Evolutionary conservation across 108 stramenopile genomes (phyloP).

Genomic region (Cyclotella kingstonii): DNA sequence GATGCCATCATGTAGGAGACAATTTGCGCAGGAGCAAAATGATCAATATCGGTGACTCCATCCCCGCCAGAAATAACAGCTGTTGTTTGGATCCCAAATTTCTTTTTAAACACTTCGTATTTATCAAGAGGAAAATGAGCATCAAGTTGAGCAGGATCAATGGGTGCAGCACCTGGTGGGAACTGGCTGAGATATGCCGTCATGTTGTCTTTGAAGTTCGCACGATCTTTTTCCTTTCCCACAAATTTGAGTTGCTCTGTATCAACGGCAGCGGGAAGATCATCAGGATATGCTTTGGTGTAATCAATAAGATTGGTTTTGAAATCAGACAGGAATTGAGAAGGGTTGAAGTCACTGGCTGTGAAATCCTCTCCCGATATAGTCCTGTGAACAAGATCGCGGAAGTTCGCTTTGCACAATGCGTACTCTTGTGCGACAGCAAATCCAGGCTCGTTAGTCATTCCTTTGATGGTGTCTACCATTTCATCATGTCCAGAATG

Average conservation of each 20-base stretch:
- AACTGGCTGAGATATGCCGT: conserved; percentile 75
- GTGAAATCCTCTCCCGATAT: conserved; percentile 58
- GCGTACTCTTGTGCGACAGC: conserved; percentile 81
- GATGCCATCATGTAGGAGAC: conserved; percentile 50
- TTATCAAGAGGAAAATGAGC: conserved; percentile 71
- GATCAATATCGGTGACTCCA: conserved; percentile 46
- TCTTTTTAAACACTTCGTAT: conserved; percentile 75
- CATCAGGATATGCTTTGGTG: conserved; percentile 61
- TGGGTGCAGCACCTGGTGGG: conserved; percentile 64
- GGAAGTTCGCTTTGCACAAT: conserved; percentile 71
- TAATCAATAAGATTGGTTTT: conserved; percentile 71
- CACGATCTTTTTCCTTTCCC: conserved; percentile 83
- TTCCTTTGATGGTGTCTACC: conserved; percentile 70
- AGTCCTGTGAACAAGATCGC: conserved; percentile 62
- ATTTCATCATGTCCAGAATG: conserved; percentile 77
- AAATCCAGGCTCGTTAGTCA: conserved; percentile 77
- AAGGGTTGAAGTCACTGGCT: conserved; percentile 31
- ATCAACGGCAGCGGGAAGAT: conserved; percentile 71
- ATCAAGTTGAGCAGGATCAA: conserved; percentile 60
- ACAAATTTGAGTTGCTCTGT: conserved; percentile 61
- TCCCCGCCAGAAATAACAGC: conserved; percentile 75
- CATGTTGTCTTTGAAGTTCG: conserved; percentile 72
- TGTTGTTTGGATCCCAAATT: conserved; percentile 77
- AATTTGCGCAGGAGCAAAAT: conserved; percentile 70
- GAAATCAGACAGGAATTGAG: conserved; percentile 67